Evolutionary conservation across 805 yeast species (phyloP), one percentile per base, ranked within the genome.

Genomic region (Barnettozyma salicaria): DNA sequence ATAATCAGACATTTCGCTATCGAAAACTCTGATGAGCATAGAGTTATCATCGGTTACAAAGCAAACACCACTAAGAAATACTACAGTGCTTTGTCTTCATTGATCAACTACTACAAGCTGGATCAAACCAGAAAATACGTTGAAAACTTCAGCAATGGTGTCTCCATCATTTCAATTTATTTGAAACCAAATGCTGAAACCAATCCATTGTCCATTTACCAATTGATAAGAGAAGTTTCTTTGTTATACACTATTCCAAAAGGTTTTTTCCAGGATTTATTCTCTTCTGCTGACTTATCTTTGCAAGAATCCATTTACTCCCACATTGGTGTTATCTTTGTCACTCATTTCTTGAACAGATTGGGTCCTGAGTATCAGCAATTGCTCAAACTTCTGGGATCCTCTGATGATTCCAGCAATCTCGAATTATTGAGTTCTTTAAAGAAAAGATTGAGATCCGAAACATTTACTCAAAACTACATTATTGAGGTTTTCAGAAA

Each of bases 271-370:
- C 79, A 78, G 49, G 71, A 72, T 36, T 70, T 78, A 40, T 89
- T 89, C 56, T 78, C 81, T 44, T 60, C 68, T 34, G 82, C 90
- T 37, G 78, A 78, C 48, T 72, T 90, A 61, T 88, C 97, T 1
- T 78, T 94, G 50, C 97, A 90, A 64, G 98, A 92, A 64, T 78
- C 89, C 31, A 80, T 88, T 40, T 92, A 92, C 59, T 94, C 97
- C 30, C 97, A 90, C 60, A 82, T 88, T 60, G 95, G 90, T 52
- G 81, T 84, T 30, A 84, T 87, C 43, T 90, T 92, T 58, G 95
- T 87, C 34, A 81, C 95, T 24, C 97, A 92, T 63, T 92, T 90
- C 66, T 73, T 90, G 61, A 92, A 92, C 68, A 75, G 97, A 57
- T 72, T 90, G 56, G 97, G 97, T 21, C 78, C 94, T 3, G 97